Evolutionary conservation across 768 basidiomycete species (phyloP).

Genomic region (Pleurotus pulmonarius): DNA sequence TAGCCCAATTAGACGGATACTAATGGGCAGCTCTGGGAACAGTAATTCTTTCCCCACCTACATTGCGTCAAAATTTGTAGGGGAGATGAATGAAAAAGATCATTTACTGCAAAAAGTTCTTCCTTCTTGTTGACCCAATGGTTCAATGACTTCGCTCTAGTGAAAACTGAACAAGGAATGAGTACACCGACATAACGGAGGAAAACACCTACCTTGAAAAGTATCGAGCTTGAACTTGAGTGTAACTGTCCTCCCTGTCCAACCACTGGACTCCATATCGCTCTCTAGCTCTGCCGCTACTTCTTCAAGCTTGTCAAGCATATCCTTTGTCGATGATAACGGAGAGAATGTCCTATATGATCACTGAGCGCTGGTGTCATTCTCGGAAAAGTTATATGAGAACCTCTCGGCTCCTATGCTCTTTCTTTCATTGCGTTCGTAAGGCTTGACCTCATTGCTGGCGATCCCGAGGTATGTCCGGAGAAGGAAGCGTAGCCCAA

Average conservation of each 20-base stretch:
- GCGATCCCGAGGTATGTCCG: slow-evolving; percentile 83
- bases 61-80: too few relatives aligned
- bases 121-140: slow-evolving; percentile 77
- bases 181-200: background rate
- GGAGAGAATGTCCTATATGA: slow-evolving; percentile 69
- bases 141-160: slow-evolving; percentile 77
- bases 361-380: too few relatives aligned
- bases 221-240: slow-evolving; percentile 92
- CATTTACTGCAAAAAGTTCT: slow-evolving; percentile 69
- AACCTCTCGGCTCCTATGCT: slow-evolving; percentile 91
- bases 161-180: slow-evolving; percentile 49
- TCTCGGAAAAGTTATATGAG: background rate
- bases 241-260: slow-evolving; percentile 85
- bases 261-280: slow-evolving; percentile 77
- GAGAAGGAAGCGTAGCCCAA: slow-evolving; percentile 74
- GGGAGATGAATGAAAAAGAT: background rate
- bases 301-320: slow-evolving; percentile 74
- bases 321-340: slow-evolving; percentile 57
- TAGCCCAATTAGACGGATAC: slow-evolving; percentile 82
- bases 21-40: slow-evolving; percentile 73
- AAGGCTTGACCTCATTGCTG: slow-evolving; percentile 75
- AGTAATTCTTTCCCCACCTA: slow-evolving; percentile 83
- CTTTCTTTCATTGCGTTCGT: slow-evolving; percentile 78
- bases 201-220: slow-evolving; percentile 58
- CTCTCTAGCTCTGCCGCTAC: slow-evolving; percentile 78